A percentile compares a stretch with the other conserved stretches of the same genome.
phyloP scores from a whole-genome alignment of 495 filamentous ascomycete genomes.

The Daldinia childiae region DNA sequence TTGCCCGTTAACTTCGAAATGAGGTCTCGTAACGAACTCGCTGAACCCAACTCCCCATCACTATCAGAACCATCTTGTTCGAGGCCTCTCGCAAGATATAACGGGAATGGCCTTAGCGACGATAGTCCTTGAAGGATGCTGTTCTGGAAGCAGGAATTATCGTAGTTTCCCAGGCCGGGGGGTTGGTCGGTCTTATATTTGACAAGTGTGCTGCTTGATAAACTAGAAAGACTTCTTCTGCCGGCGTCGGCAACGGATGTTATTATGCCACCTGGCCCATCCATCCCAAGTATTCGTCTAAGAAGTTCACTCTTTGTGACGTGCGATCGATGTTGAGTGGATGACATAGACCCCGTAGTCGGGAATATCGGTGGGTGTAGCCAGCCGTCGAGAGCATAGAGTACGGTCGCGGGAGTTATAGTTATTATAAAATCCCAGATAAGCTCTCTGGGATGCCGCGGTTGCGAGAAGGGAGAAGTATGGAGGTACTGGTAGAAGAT shows the following conservation, averaged over 20 bases:
- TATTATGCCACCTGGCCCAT: constrained; percentile 56
- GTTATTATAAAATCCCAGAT: constrained; percentile 72
- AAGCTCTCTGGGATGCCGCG: constrained; percentile 53
- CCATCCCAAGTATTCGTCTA: constrained; percentile 71
- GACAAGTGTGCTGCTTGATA: constrained; percentile 58
- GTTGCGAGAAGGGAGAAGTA: constrained; percentile 42
- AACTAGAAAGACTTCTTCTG: constrained; percentile 58
- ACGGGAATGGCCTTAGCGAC: constrained; percentile 71
- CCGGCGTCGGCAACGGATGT: constrained; percentile 51
- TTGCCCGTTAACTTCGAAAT: constrained; percentile 73
- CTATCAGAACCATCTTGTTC: constrained; percentile 48
- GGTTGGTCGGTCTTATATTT: constrained; percentile 57
- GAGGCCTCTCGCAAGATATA: constrained; percentile 56
- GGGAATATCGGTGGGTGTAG: constrained; percentile 51
- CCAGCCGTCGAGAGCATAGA: constrained; percentile 66
- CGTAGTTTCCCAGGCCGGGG: constrained; percentile 85
- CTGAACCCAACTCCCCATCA: constrained; percentile 42
- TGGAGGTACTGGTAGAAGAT: constrained; percentile 56
- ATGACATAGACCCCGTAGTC: constrained; percentile 28
- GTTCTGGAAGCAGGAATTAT: constrained; percentile 98
- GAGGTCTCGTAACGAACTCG: constrained; percentile 67
- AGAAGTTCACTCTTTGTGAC: constrained; percentile 74
- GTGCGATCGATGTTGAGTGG: constrained; percentile 48
- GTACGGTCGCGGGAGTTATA: constrained; percentile 66
- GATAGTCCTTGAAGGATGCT: constrained; percentile 90